Evolutionary conservation across 305 asterid species (phyloP), one percentile per base, ranked within the genome.

Genomic region (Fraxinus floribunda): DNA sequence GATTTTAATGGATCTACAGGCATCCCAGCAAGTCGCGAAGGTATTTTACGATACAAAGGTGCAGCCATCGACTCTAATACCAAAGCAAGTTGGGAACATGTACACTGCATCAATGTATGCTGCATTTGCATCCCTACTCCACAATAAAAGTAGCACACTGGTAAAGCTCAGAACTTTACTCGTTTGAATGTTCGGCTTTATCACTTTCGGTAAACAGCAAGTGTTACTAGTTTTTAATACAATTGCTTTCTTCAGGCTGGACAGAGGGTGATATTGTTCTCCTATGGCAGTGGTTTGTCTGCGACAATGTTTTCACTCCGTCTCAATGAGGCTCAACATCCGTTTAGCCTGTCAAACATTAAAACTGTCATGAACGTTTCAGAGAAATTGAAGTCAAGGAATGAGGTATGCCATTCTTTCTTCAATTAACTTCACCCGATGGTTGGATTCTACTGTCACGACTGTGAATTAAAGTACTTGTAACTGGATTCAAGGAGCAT

Each of bases 61-160:
- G 90, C 91, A 89, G 80, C 99, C 99, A 35, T 83, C 97, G 0
- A 96, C 99, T 68, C 89, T 94, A 84, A 80, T 96, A 81, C 98
- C 99, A 3, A 96, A 94, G 86, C 99, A 96, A 90, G 97, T 96
- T 4, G 99, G 99, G 38, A 96, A 96, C 91, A 96, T 93, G 99
- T 96, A 96, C 78, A 96, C 99, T n/a, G 99, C 99, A 76, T 96
- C 99, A 1, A 87, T 96, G 22, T 96, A 96, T 87, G 99, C 98
- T 44, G 99, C 99, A 80, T 93, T 96, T 86, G 97, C 94, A 74
- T 96, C 99, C 72, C 97, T 96, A 82, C 84, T 96, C 85, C 97
- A 94, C 92, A 93, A 89, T 81, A 92, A 96, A 79, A 83, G 82
- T 20, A 86, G 82, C 87, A 70, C 95, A 80, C 86, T 96, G 97